Base-by-base conservation (phyloP, 202 grass and related monocot species). In the Carex arenaria region DNA sequence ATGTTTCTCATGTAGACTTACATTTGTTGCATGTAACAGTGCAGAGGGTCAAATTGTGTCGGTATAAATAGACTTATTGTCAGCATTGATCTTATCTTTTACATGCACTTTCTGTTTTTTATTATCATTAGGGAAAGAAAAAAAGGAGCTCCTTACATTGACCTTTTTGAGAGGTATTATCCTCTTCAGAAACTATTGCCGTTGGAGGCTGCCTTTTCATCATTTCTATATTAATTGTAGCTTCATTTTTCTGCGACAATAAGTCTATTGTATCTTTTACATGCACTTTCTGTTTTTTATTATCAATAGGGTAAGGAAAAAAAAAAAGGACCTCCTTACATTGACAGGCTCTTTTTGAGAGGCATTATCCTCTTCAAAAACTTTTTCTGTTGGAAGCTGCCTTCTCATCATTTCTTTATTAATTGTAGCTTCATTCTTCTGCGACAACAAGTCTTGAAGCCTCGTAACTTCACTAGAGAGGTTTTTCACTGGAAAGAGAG, bases 401-500 rank as follows among this genome's bases (percentile, higher is more conserved):
- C 36, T 38, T 72, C 4, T 51, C 51, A n/a, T 59, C 8, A 36
- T 36, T 78, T 78, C 51, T 38, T 20, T 55, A 31, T 10, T 57
- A 59, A 38, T 36, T 19, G 73, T 60, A 78, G 53, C 60, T 49
- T 86, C 90, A 31, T 75, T 85, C 74, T 85, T 89, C 78, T 92
- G 74, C 64, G 45, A 54, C 43, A 94, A 64, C 47, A 88, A 80
- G 30, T 80, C 26, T 56, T 91, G 59, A 85, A 94, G 94, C 47
- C 65, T 90, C 28, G 20, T 45, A 86, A 84, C 82, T 85, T 97
- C 92, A 83, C 53, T 79, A 67, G 88, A 77, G 53, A 89, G 82
- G 43, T 91, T 87, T 72, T 88, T 90, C 70, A 52, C 89, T 98
- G 86, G 66, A 90, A 26, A 67, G 80, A 78, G 65, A 85, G 69